Percentiles rank a stretch among this genome's conserved stretches.
Conservation (phyloP, 73 alveolate species). For the Loxodes magnus region DNA sequence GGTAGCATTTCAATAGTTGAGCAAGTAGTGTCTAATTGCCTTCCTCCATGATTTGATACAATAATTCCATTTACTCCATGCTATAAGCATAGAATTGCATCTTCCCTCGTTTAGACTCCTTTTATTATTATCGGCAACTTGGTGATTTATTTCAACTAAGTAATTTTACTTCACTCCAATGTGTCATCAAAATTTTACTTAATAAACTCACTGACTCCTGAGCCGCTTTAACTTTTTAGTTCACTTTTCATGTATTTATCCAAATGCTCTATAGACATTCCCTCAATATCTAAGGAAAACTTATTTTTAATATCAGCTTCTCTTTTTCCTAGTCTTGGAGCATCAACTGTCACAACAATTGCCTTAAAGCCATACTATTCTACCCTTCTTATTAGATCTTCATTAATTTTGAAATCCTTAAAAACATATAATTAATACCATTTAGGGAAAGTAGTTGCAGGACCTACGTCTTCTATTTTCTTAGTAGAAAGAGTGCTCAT, state of each 20-base stretch:
- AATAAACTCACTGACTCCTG: slow-evolving; percentile 33
- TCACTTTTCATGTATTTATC: slow-evolving; percentile 19
- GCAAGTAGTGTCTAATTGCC: slow-evolving; percentile 50
- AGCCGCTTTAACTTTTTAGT: slow-evolving; percentile 3
- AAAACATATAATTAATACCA: slow-evolving; percentile 13
- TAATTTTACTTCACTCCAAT: slow-evolving; percentile 42
- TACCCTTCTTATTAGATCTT: slow-evolving; percentile 27
- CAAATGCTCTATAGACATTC: slow-evolving; percentile 26
- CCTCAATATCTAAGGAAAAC: slow-evolving; percentile 40
- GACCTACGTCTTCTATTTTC: slow-evolving; percentile 17
- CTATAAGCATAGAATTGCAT: slow-evolving; percentile 32
- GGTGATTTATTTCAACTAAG: slow-evolving; percentile 24
- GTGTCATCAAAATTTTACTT: slow-evolving; percentile 24
- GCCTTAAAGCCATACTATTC: slow-evolving; percentile 40
- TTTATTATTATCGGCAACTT: slow-evolving; percentile 41
- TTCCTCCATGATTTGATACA: slow-evolving; percentile 57
- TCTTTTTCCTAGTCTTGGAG: slow-evolving; percentile 42
- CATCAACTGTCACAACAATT: slow-evolving; percentile 43
- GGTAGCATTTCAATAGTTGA: slow-evolving; percentile 51
- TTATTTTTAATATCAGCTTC: slow-evolving; percentile 41
- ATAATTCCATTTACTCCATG: slow-evolving; percentile 43
- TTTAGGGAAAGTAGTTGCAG: background rate
- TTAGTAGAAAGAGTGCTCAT: slow-evolving; percentile 22
- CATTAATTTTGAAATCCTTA: slow-evolving; percentile 20
- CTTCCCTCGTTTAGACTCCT: slow-evolving; percentile 55